These are phyloP conservation scores for Podaxis mareebaensis DNA, from an alignment of 768 basidiomycete species.

Conservation along the genomic window DNA sequence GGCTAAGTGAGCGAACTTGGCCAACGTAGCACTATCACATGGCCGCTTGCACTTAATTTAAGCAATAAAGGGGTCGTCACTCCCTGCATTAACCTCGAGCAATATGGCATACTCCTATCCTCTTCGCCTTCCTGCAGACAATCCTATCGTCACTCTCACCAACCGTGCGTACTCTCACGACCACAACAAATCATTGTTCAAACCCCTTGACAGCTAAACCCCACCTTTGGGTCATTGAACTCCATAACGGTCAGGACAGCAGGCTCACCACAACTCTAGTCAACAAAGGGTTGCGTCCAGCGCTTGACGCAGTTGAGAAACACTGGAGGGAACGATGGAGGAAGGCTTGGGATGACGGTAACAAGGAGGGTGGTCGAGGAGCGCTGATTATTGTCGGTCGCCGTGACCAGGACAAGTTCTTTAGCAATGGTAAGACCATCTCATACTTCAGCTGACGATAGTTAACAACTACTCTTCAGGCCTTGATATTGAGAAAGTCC, in stretches of 20 bases:
- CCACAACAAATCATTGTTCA: not conserved
- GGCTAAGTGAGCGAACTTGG: not conserved
- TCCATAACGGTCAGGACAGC: conserved; percentile 78
- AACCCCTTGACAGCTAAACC: conserved; percentile 46
- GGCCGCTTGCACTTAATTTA: not conserved
- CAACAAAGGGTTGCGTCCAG: conserved; percentile 62
- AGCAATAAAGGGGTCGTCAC: not conserved
- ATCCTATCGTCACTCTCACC: conserved; percentile 65
- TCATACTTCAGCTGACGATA: not conserved
- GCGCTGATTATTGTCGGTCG: conserved; percentile 78
- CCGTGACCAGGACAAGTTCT: conserved; percentile 81
- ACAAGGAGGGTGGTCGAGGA: conserved; percentile 58
- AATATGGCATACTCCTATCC: conserved; percentile 6
- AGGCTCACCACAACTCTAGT: conserved; percentile 63
- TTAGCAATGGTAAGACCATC: conserved; percentile 67
- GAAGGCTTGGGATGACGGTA: conserved; percentile 39
- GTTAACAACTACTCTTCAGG: conserved; percentile 38
- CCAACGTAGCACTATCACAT: conserved; percentile 2
- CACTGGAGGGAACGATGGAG: conserved; percentile 66
- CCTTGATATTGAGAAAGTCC: conserved; percentile 58
- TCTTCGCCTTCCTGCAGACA: conserved; percentile 3
- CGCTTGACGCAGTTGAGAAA: conserved; percentile 69
- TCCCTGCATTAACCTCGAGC: not conserved
- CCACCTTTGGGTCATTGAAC: conserved; percentile 73
- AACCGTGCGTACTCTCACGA: conserved; percentile 46